These are phyloP conservation scores for Copromyces sp. DNA, from an alignment of 495 filamentous ascomycete genomes.

Conservation along the genomic window DNA sequence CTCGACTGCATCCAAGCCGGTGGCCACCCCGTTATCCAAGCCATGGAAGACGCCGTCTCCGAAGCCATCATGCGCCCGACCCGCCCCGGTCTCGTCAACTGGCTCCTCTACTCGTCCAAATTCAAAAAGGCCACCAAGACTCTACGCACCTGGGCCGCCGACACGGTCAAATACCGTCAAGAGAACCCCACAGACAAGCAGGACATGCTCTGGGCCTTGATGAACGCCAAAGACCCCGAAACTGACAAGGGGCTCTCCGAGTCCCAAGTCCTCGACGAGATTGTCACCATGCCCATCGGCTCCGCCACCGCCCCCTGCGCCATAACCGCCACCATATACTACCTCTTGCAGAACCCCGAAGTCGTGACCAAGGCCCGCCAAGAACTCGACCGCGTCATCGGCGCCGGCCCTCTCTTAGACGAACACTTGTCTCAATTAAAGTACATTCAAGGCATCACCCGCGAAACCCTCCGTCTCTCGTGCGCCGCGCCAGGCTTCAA, in stretches of 20 bases:
- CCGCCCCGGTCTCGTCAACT: slow-evolving; percentile 46
- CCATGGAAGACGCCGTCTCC: slow-evolving; percentile 53
- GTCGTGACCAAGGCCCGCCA: slow-evolving; percentile 50
- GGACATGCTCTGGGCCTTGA: slow-evolving; percentile 58
- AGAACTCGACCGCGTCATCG: slow-evolving; percentile 55
- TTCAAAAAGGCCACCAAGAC: slow-evolving; percentile 43
- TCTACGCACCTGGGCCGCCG: slow-evolving; percentile 42
- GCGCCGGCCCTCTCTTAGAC: slow-evolving; percentile 38
- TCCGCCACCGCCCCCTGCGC: slow-evolving; percentile 38
- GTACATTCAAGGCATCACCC: slow-evolving; percentile 54
- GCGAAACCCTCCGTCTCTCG: slow-evolving; percentile 55
- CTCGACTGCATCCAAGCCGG: slow-evolving; percentile 56
- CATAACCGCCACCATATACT: slow-evolving; percentile 45
- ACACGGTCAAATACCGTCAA: slow-evolving; percentile 48
- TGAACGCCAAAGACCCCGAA: slow-evolving; percentile 54
- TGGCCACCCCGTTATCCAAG: slow-evolving; percentile 51
- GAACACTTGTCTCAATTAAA: slow-evolving; percentile 49
- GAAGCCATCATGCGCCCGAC: slow-evolving; percentile 46
- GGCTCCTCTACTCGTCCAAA: slow-evolving; percentile 43
- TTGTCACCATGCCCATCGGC: slow-evolving; percentile 48
- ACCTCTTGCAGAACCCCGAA: slow-evolving; percentile 51
- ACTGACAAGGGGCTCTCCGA: slow-evolving; percentile 50
- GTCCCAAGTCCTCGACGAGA: slow-evolving; percentile 55
- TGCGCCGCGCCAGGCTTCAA: slow-evolving; percentile 61
- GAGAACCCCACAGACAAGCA: slow-evolving; percentile 49